A percentile compares a stretch with the other conserved stretches of the same genome.
Conservation (phyloP, 768 basidiomycete species). For the Strobilomyces echinocephalus region DNA sequence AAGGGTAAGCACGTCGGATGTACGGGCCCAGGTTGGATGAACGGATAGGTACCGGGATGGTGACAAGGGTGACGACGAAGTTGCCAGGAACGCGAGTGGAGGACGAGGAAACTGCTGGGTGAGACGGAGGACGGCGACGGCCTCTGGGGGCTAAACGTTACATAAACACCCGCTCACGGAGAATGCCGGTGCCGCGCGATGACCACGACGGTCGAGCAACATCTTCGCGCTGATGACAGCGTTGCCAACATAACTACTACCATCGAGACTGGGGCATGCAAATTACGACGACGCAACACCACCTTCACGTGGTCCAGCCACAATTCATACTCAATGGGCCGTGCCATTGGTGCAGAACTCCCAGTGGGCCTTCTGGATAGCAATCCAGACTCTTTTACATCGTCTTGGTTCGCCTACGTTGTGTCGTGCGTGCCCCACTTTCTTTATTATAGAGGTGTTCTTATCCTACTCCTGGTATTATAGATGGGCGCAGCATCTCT, state of each 20-base stretch:
- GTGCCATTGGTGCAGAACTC: constrained; percentile 68
- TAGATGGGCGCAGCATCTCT: background rate
- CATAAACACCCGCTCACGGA: no score
- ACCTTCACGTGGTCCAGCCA: constrained; percentile 40
- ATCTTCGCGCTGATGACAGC: constrained; percentile 31
- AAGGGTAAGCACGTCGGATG: no score
- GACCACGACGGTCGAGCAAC: no score
- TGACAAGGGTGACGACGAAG: no score
- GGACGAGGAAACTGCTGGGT: no score
- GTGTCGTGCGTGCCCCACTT: constrained; percentile 18
- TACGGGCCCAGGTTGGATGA: no score
- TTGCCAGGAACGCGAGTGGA: no score
- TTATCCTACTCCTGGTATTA: constrained; percentile 21
- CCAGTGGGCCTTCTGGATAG: constrained; percentile 39
- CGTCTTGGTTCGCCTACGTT: constrained; percentile 51
- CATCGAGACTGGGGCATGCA: constrained; percentile 11
- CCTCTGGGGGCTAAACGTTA: no score
- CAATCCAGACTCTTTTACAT: constrained; percentile 25
- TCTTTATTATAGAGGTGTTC: background rate
- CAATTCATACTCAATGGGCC: constrained; percentile 55
- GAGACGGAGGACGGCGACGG: no score
- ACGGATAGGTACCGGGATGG: no score
- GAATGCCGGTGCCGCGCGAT: no score
- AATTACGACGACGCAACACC: constrained; percentile 8
- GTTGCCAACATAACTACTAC: background rate